Conservation (phyloP, 768 basidiomycete species). For the Lactarius hengduanensis region DNA sequence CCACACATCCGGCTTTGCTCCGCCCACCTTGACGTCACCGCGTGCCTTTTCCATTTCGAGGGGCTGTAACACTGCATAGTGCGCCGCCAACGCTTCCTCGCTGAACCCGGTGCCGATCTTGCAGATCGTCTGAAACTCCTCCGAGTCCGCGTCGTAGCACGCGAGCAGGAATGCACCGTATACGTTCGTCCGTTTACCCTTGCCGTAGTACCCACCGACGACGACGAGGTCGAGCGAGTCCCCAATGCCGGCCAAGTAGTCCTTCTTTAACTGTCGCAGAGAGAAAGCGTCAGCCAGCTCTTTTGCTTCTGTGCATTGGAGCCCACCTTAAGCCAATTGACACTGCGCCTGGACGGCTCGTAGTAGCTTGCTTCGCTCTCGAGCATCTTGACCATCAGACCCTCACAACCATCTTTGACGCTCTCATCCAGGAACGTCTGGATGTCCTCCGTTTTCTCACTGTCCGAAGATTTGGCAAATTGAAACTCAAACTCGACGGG, state of each 20-base stretch:
- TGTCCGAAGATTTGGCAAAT: slow-evolving; percentile 90
- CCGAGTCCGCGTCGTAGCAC: slow-evolving; percentile 92
- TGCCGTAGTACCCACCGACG: slow-evolving; percentile 96
- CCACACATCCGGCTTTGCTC: slow-evolving; percentile 96
- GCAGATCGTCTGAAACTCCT: slow-evolving; percentile 96
- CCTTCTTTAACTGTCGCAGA: slow-evolving; percentile 86
- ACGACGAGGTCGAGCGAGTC: slow-evolving; percentile 97
- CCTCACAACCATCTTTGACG: slow-evolving; percentile 98
- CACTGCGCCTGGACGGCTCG: slow-evolving; percentile 91
- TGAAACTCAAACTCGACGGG: slow-evolving; percentile 86
- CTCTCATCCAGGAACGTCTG: slow-evolving; percentile 93
- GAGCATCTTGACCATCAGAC: slow-evolving; percentile 99
- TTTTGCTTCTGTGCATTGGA: not conserved
- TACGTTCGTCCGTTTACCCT: slow-evolving; percentile 95
- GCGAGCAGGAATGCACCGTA: slow-evolving; percentile 98
- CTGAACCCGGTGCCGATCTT: slow-evolving; percentile 99
- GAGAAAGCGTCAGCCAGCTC: slow-evolving; percentile 1
- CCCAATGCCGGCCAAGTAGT: slow-evolving; percentile 93
- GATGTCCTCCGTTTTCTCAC: slow-evolving; percentile 89
- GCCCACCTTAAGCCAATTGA: slow-evolving; percentile 95
- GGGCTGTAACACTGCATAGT: slow-evolving; percentile 79
- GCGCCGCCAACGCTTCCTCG: slow-evolving; percentile 80
- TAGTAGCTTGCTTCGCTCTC: slow-evolving; percentile 90
- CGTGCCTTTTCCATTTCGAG: slow-evolving; percentile 68
- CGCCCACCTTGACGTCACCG: slow-evolving; percentile 85